Evolutionary conservation across 2,329 filamentous ascomycete genomes (phyloP).

Genomic region (Neonectria faginata): DNA sequence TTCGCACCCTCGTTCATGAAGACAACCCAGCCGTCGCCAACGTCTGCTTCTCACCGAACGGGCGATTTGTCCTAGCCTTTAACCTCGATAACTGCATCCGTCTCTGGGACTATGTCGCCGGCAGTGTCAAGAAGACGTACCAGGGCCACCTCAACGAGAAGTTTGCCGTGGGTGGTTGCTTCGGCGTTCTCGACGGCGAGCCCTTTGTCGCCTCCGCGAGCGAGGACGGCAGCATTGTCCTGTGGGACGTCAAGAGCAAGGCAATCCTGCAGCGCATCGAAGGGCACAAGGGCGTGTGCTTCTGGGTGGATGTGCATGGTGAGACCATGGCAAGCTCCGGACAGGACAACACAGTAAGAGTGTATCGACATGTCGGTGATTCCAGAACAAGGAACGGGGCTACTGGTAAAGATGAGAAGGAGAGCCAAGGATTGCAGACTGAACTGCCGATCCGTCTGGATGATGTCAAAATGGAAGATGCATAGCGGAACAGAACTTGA

Average conservation of each 20-base stretch:
- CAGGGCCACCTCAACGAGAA: conserved; percentile 88
- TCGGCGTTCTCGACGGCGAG: conserved; percentile 68
- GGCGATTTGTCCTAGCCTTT: conserved; percentile 90
- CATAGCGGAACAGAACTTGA: conserved; percentile 14
- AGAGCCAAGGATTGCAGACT: conserved; percentile 63
- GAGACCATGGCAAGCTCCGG: conserved; percentile 69
- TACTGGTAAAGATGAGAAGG: conserved; percentile 10
- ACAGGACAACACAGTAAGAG: conserved; percentile 64
- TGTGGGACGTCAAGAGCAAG: conserved; percentile 94
- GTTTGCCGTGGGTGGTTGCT: conserved; percentile 87
- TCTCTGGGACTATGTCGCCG: conserved; percentile 94
- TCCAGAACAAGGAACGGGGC: conserved; percentile 36
- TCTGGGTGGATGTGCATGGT: conserved; percentile 72
- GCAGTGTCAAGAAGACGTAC: conserved; percentile 95
- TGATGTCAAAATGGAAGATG: conserved; percentile 54
- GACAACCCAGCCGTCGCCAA: conserved; percentile 91
- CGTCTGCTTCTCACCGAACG: conserved; percentile 94
- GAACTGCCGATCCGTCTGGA: conserved; percentile 59
- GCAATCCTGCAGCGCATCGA: conserved; percentile 77
- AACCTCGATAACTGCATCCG: conserved; percentile 91
- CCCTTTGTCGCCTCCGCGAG: conserved; percentile 84
- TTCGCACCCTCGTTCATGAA: conserved; percentile 94
- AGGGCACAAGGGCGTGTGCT: conserved; percentile 68
- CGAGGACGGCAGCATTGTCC: conserved; percentile 85
- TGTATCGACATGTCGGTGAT: conserved; percentile 56